phyloP scores from a whole-genome alignment of 2,329 filamentous ascomycete species.

The Penicillium occitanis region DNA sequence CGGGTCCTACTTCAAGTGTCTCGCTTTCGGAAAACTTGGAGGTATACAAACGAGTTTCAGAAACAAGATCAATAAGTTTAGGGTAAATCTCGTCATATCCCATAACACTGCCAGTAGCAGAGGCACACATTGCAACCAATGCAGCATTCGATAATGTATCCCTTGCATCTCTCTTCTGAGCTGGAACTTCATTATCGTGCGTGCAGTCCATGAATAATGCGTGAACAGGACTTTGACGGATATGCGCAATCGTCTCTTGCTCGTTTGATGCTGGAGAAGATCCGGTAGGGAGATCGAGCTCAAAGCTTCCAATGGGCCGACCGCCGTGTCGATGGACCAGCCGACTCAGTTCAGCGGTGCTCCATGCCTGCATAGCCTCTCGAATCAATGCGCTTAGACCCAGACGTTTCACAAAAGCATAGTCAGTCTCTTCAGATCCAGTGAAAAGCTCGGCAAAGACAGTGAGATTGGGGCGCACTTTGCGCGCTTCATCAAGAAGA shows the following conservation, averaged over 20 bases:
- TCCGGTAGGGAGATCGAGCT: constrained; percentile 78
- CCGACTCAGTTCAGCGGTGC: constrained; percentile 85
- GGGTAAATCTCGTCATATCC: constrained; percentile 98
- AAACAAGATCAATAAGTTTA: constrained; percentile 85
- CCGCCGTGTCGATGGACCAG: constrained; percentile 93
- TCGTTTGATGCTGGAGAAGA: constrained; percentile 45
- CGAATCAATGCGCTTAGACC: constrained; percentile 89
- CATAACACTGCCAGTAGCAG: constrained; percentile 93
- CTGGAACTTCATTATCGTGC: constrained; percentile 94
- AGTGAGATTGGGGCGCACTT: constrained; percentile 81
- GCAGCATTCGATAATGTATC: constrained; percentile 94
- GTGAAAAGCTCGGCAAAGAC: constrained; percentile 95
- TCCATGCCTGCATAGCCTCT: constrained; percentile 98
- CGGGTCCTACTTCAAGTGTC: constrained; percentile 58
- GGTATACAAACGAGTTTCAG: constrained; percentile 80
- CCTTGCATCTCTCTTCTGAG: constrained; percentile 89
- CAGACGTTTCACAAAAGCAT: constrained; percentile 88
- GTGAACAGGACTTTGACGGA: constrained; percentile 85
- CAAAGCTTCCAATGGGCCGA: constrained; percentile 93
- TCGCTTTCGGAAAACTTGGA: constrained; percentile 67
- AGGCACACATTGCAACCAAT: constrained; percentile 92
- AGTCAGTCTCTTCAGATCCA: constrained; percentile 93
- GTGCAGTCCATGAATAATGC: constrained; percentile 99
- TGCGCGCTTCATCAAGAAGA: constrained; percentile 88
- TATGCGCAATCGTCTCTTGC: constrained; percentile 69